phyloP scores from a whole-genome alignment of 805 yeast genomes.

The Ogataea zsoltii region DNA sequence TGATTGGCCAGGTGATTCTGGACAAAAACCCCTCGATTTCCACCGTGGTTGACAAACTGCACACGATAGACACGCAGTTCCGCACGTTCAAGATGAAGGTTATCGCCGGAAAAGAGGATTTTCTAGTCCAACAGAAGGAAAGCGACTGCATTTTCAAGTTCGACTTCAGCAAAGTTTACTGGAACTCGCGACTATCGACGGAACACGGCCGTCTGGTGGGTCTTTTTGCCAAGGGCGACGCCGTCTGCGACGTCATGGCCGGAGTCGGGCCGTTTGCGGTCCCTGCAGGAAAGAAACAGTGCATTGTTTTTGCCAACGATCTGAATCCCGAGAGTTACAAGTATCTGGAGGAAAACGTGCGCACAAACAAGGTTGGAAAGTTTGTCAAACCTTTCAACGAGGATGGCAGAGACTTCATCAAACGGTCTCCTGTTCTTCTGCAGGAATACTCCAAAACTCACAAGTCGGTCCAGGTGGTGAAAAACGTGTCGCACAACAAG shows the following conservation, averaged over 20 bases:
- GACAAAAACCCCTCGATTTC: conserved; percentile 81
- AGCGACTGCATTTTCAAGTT: conserved; percentile 82
- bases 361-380: conserved; percentile 56
- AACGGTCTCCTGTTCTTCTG: conserved; percentile 53
- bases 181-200: conserved; percentile 94
- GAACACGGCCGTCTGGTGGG: conserved; percentile 85
- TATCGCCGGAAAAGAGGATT: conserved; percentile 79
- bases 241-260: conserved; percentile 94
- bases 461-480: conserved; percentile 39
- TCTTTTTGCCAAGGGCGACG: conserved; percentile 60
- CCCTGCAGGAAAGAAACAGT: conserved; percentile 87
- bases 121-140: conserved; percentile 83
- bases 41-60: conserved; percentile 91
- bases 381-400: conserved; percentile 65
- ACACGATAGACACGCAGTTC: conserved; percentile 81
- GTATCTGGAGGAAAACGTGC: conserved; percentile 66
- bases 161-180: conserved; percentile 91
- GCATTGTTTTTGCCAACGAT: conserved; percentile 87
- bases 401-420: conserved; percentile 85
- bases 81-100: conserved; percentile 94
- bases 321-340: conserved; percentile 84
- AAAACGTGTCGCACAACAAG: conserved; percentile 35
- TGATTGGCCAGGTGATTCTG: conserved; percentile 87
- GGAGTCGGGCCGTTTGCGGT: conserved; percentile 99
- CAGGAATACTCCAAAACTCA: conserved; percentile 44